Base-by-base conservation (phyloP, 2,329 filamentous ascomycete species). In the Acrocalymma vagum region DNA sequence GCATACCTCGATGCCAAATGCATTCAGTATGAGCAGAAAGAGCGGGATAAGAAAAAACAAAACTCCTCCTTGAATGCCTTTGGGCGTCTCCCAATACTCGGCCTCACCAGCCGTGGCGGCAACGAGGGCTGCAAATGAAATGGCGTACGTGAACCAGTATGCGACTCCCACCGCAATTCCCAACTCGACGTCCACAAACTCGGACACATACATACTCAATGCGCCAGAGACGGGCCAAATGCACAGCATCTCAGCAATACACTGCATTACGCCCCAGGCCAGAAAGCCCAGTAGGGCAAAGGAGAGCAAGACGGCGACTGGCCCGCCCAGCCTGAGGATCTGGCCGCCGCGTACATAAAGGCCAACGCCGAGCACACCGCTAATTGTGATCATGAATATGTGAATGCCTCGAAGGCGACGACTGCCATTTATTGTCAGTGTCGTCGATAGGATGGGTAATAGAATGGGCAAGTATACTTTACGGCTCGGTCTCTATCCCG, bases 101-200 rank as follows among this genome's bases (percentile, higher is more conserved):
- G 29, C 29, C 9, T 33, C 28, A 18, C 29, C 41, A n/a, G 41
- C 34, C 11, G 35, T 44, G 3, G 35, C 35, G 22, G 41, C 29
- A 13, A 44, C 24, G 23, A 44, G 29, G 17, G 41, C 41, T 13
- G 34, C 34, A 13, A 44, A 44, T 4, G 41, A 30, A 9, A 38
- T 38, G 2, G 34, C 27, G 23, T 39, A 44, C 6, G 41, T 44
- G 24, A 38, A 38, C 64, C 65, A 69, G 35, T 69, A 67, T 25
- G 58, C 56, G 21, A 67, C 49, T 22, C 64, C 65, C 14, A 66
- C 56, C 5, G 54, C 54, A 17, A 66, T 62, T 5, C 63, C 64
- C n/a, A 69, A 45, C 24, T 67, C 64, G 8, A 42, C 48, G 26
- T 69, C 63, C 7, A 69, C 58, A 38, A 66, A 69, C 35, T 61